Evolutionary conservation across 164 flowering plant species (phyloP).

Genomic region (Tinospora cordifolia): DNA sequence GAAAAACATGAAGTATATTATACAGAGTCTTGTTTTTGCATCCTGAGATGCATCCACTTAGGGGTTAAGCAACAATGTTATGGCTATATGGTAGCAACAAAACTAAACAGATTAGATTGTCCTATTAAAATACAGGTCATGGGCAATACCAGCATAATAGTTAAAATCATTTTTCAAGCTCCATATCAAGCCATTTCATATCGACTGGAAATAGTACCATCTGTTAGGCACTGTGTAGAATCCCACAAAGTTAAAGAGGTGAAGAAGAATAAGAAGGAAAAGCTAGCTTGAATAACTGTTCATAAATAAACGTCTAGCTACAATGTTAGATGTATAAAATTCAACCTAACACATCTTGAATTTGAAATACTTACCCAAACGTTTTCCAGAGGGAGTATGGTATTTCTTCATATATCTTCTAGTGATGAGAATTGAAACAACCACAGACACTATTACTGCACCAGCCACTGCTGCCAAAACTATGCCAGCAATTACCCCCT

Average conservation of each 20-base stretch:
- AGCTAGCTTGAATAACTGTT: background rate
- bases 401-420: constrained; percentile 27
- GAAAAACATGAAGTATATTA: no score
- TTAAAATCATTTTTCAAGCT: background rate
- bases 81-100: background rate
- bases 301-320: background rate
- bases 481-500: constrained; percentile 36
- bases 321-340: background rate
- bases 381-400: constrained; percentile 28
- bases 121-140: no score
- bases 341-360: background rate
- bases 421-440: constrained; percentile 25
- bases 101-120: background rate
- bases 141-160: background rate
- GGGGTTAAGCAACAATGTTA: background rate
- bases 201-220: background rate
- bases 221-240: background rate
- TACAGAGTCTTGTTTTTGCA: no score
- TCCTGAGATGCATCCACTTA: no score
- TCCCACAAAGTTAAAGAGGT: background rate
- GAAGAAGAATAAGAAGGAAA: background rate
- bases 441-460: constrained; percentile 27
- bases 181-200: background rate
- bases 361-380: constrained; percentile 30
- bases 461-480: constrained; percentile 32